Evolutionary conservation across 805 yeast species (phyloP).

Genomic region (Spathaspora girioi): DNA sequence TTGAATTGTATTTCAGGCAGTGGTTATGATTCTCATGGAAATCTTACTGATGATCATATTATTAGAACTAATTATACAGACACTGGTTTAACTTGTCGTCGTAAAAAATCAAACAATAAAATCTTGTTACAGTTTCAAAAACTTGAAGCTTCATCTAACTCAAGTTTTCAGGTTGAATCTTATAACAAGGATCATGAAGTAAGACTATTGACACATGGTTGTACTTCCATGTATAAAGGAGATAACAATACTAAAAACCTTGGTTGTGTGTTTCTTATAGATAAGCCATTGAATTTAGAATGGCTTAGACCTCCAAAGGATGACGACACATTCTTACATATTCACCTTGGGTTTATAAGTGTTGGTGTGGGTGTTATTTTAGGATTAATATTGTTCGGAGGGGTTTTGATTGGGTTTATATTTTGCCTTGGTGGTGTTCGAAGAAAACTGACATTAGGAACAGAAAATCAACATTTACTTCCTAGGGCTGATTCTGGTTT

Average conservation of each 20-base stretch:
- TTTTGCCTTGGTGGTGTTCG: constrained; percentile 13
- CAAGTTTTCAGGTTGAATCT: constrained; percentile 11
- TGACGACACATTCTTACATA: constrained; percentile 41
- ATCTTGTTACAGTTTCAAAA: constrained; percentile 30
- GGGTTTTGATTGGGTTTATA: constrained; percentile 17
- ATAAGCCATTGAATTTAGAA: constrained; percentile 58
- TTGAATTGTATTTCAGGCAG: constrained; percentile 42
- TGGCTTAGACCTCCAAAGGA: constrained; percentile 52
- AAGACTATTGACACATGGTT: constrained; percentile 57
- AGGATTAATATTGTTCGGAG: constrained; percentile 46
- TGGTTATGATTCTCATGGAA: constrained; percentile 3
- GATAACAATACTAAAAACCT: constrained; percentile 19
- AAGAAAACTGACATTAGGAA: constrained; percentile 1
- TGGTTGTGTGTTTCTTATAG: constrained; percentile 61
- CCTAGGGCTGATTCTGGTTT: constrained; percentile 24
- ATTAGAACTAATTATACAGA: constrained; percentile 39
- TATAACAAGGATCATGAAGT: constrained; percentile 56
- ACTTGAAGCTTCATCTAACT: neutral
- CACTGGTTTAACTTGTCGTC: constrained; percentile 38
- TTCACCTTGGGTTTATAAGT: constrained; percentile 66
- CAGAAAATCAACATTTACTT: constrained; percentile 8
- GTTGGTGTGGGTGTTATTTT: constrained; percentile 62
- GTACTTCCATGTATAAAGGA: constrained; percentile 34
- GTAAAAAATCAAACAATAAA: constrained; percentile 18
- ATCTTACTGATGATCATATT: constrained; percentile 19